Percentiles rank a stretch among this genome's conserved stretches.
phyloP scores from a whole-genome alignment of 2,329 filamentous ascomycete species.

The Calonectria leucothoes region DNA sequence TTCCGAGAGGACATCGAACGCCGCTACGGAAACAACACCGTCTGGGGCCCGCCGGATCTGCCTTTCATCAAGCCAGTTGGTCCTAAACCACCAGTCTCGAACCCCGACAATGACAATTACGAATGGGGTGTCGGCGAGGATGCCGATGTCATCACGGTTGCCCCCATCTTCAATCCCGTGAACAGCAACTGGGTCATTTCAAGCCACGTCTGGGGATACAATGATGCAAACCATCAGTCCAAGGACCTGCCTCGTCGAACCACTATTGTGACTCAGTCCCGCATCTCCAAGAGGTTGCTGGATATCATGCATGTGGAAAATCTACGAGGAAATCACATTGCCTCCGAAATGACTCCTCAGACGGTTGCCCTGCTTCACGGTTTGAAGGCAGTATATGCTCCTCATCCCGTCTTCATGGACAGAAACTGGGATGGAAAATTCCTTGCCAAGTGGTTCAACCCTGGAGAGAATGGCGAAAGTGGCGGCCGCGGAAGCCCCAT shows the following conservation, averaged over 20 bases:
- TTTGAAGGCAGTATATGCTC: constrained; percentile 81
- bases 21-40: constrained; percentile 60
- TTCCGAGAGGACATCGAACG: constrained; percentile 74
- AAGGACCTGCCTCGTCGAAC: constrained; percentile 75
- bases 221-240: constrained; percentile 58
- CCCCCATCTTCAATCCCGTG: constrained; percentile 82
- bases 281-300: constrained; percentile 77
- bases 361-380: constrained; percentile 81
- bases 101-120: constrained; percentile 73
- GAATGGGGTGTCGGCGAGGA: constrained; percentile 82
- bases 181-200: constrained; percentile 80
- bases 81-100: constrained; percentile 69
- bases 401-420: constrained; percentile 84
- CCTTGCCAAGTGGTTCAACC: constrained; percentile 70
- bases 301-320: constrained; percentile 85
- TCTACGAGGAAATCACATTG: constrained; percentile 78
- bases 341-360: constrained; percentile 83
- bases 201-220: constrained; percentile 76
- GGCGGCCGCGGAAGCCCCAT: constrained; percentile 68
- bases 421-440: constrained; percentile 72
- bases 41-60: constrained; percentile 75
- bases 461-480: constrained; percentile 64
- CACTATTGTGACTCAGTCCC: constrained; percentile 82
- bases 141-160: constrained; percentile 78
- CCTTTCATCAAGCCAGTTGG: constrained; percentile 72